phyloP scores from a whole-genome alignment of 768 basidiomycete species.

The Favolaschia claudopus region DNA sequence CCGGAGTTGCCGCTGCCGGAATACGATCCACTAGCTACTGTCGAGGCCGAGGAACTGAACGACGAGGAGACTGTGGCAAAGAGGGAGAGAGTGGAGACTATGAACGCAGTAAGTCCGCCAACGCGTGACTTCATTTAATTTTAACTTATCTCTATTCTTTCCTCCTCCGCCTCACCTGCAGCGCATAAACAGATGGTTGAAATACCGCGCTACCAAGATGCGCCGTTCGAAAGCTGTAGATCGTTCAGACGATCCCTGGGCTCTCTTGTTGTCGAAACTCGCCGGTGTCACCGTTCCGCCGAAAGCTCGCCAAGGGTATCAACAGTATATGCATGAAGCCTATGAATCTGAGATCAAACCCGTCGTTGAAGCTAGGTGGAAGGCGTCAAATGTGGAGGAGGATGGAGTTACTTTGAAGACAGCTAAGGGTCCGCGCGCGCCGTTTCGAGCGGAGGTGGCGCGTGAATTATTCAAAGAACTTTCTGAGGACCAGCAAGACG shows the following conservation, averaged over 20 bases:
- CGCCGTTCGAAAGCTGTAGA: background rate
- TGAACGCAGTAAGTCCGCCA: background rate
- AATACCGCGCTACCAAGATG: background rate
- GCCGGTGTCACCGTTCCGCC: background rate
- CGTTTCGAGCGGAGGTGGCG: background rate
- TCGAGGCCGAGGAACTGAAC: background rate
- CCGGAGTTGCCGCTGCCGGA: background rate
- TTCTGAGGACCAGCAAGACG: background rate
- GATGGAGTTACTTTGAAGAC: background rate
- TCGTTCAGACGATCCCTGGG: background rate
- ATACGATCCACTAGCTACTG: background rate
- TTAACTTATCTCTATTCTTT: background rate
- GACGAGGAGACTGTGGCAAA: background rate
- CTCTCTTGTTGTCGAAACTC: background rate
- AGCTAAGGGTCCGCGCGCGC: background rate
- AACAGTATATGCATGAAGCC: conserved; percentile 12
- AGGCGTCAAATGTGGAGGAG: background rate
- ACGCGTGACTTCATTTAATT: too few species aligned
- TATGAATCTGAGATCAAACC: conserved; percentile 1
- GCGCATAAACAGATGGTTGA: conserved; percentile 10
- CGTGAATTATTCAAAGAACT: background rate
- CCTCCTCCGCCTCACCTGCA: background rate
- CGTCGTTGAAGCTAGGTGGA: background rate
- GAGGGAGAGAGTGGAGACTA: background rate
- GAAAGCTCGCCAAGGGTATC: background rate